phyloP scores from a whole-genome alignment of 2,329 filamentous ascomycete genomes.

The Ilyonectria mors-panacis region DNA sequence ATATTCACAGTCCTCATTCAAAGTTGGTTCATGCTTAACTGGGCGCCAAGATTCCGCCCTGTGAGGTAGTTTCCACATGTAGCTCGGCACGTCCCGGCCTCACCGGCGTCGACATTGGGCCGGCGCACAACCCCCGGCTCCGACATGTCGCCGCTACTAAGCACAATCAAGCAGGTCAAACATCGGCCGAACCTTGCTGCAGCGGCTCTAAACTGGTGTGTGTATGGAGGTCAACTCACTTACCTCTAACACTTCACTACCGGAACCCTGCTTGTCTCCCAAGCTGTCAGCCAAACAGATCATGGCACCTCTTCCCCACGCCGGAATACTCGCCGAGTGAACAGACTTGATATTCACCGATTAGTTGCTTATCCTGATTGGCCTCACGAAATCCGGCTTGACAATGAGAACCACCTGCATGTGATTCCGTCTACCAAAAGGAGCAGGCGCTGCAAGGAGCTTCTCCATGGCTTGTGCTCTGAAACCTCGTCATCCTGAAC shows the following conservation, averaged over 20 bases:
- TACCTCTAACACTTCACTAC: not conserved
- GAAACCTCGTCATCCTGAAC: conserved; percentile 17
- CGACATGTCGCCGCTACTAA: conserved; percentile 10
- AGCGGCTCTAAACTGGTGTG: not conserved
- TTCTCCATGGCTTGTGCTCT: conserved; percentile 7
- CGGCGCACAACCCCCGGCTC: not conserved
- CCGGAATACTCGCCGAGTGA: too few relatives aligned
- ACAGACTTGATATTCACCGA: too few relatives aligned
- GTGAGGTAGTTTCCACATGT: not conserved
- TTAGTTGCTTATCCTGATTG: too few relatives aligned
- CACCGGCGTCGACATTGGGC: not conserved
- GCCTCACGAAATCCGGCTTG: not conserved
- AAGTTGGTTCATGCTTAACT: conserved; percentile 7
- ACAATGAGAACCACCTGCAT: not conserved
- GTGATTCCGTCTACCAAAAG: not conserved
- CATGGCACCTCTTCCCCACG: not conserved
- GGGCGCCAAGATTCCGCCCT: not conserved
- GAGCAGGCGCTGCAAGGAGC: not conserved
- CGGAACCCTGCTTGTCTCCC: not conserved
- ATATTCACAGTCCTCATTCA: not conserved
- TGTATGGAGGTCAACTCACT: not conserved
- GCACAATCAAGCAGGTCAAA: not conserved
- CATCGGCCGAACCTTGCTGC: conserved; percentile 3
- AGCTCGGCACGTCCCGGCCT: conserved; percentile 7
- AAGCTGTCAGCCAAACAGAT: not conserved